Evolutionary conservation across 768 basidiomycete species (phyloP).

Genomic region (Lactarius sanguifluus): DNA sequence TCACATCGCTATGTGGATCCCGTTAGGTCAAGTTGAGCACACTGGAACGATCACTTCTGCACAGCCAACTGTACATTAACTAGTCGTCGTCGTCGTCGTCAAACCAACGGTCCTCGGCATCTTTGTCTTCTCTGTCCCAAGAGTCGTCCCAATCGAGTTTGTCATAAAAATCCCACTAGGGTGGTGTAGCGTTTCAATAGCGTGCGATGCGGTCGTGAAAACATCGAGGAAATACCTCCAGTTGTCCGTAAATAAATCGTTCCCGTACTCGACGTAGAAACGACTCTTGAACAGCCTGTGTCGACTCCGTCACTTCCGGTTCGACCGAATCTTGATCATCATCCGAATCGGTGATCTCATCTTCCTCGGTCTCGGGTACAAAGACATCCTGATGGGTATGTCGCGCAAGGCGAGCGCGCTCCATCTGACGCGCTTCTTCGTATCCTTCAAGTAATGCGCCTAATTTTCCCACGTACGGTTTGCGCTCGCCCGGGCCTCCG

Average conservation of each 20-base stretch:
- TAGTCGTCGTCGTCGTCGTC: conserved; percentile 64
- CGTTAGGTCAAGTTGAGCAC: not conserved
- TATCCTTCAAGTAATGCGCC: conserved; percentile 65
- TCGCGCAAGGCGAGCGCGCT: conserved; percentile 52
- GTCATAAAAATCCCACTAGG: conserved; percentile 68
- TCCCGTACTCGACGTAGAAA: conserved; percentile 69
- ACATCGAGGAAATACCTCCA: conserved; percentile 53
- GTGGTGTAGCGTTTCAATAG: conserved; percentile 14
- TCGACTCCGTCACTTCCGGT: conserved; percentile 50
- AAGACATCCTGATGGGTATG: conserved; percentile 47
- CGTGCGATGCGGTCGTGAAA: not conserved
- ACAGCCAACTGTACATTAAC: not conserved
- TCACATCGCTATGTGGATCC: conserved; percentile 14
- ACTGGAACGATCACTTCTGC: not conserved
- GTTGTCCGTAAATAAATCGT: conserved; percentile 69
- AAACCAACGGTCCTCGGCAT: conserved; percentile 72
- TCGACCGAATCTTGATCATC: conserved; percentile 42
- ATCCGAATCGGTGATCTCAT: conserved; percentile 45
- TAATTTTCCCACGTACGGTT: conserved; percentile 66
- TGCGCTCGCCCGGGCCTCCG: conserved; percentile 41
- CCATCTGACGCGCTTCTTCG: conserved; percentile 75
- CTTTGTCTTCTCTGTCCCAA: conserved; percentile 60
- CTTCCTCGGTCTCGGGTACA: conserved; percentile 73
- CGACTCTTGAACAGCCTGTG: conserved; percentile 34
- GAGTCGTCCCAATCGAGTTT: conserved; percentile 73